These are phyloP conservation scores for Periconia macrospinosa DNA, from an alignment of 2,329 filamentous ascomycete species.

Conservation along the genomic window DNA sequence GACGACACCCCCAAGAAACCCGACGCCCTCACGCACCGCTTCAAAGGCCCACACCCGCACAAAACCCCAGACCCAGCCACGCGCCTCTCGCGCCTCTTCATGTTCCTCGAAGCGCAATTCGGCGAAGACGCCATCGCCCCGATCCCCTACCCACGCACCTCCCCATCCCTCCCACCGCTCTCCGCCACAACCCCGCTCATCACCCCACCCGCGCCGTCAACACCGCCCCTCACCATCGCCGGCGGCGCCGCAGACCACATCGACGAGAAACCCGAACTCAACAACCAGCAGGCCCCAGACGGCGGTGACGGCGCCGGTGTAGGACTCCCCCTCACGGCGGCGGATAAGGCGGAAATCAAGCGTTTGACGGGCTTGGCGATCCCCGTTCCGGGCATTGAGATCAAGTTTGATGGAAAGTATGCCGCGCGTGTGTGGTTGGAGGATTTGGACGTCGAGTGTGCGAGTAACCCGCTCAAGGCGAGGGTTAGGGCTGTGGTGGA, in stretches of 20 bases:
- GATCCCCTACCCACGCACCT: slow-evolving; percentile 66
- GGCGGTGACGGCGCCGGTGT: not conserved
- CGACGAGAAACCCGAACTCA: slow-evolving; percentile 2
- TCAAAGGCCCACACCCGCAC: slow-evolving; percentile 66
- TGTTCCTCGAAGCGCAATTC: slow-evolving; percentile 97
- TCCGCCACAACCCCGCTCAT: not conserved
- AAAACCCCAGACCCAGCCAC: slow-evolving; percentile 71
- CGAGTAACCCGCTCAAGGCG: slow-evolving; percentile 76
- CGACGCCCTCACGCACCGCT: slow-evolving; percentile 20
- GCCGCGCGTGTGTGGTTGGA: slow-evolving; percentile 90
- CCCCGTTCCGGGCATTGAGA: slow-evolving; percentile 83
- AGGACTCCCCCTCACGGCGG: slow-evolving; percentile 6
- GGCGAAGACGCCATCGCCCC: slow-evolving; percentile 80
- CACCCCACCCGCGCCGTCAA: not conserved
- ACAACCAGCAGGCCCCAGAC: not conserved
- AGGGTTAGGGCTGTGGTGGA: slow-evolving; percentile 88
- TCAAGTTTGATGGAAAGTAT: slow-evolving; percentile 80
- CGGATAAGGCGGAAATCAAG: slow-evolving; percentile 63
- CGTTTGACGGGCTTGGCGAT: slow-evolving; percentile 82
- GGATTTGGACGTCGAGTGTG: slow-evolving; percentile 85
- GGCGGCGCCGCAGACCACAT: not conserved
- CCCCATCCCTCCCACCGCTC: slow-evolving; percentile 31
- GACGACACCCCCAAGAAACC: slow-evolving; percentile 10
- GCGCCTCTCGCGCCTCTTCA: slow-evolving; percentile 80
- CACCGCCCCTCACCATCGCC: not conserved